Conservation (phyloP, 805 yeast genomes). For the Torulaspora quercuum region DNA sequence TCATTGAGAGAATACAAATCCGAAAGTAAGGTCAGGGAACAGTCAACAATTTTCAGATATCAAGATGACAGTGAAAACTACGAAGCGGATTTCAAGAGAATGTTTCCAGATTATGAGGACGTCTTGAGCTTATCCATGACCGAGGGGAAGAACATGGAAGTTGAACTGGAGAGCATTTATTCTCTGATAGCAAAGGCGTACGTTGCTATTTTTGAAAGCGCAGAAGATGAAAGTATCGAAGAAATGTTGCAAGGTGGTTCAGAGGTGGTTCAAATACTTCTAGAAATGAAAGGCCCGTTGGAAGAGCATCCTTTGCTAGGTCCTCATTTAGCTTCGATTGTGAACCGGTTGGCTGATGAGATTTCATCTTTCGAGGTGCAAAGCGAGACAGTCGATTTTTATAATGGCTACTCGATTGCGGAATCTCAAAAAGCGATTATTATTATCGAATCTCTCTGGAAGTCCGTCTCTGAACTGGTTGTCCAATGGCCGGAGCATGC, state of each 20-base stretch:
- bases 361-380: constrained; percentile 31
- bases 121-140: constrained; percentile 28
- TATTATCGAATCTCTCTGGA: constrained; percentile 44
- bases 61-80: constrained; percentile 60
- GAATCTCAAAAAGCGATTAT: constrained; percentile 62
- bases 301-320: constrained; percentile 27
- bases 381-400: constrained; percentile 48
- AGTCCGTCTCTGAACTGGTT: constrained; percentile 46
- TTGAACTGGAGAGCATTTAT: constrained; percentile 45
- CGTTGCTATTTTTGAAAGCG: constrained; percentile 40
- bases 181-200: constrained; percentile 49
- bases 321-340: constrained; percentile 37
- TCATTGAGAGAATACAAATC: constrained; percentile 62
- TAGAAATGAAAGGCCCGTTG: constrained; percentile 23
- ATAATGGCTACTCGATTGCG: constrained; percentile 54
- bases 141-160: constrained; percentile 8
- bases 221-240: constrained; percentile 17
- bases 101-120: constrained; percentile 88
- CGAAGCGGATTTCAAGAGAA: constrained; percentile 71
- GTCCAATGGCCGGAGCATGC: constrained; percentile 94
- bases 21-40: constrained; percentile 59
- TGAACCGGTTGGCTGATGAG: constrained; percentile 37
- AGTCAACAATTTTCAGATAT: constrained; percentile 62
- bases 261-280: constrained; percentile 30
- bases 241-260: constrained; percentile 44